These are phyloP conservation scores for Rhodosporidiobolus odoratus DNA, from an alignment of 768 basidiomycete species.

Conservation along the genomic window DNA sequence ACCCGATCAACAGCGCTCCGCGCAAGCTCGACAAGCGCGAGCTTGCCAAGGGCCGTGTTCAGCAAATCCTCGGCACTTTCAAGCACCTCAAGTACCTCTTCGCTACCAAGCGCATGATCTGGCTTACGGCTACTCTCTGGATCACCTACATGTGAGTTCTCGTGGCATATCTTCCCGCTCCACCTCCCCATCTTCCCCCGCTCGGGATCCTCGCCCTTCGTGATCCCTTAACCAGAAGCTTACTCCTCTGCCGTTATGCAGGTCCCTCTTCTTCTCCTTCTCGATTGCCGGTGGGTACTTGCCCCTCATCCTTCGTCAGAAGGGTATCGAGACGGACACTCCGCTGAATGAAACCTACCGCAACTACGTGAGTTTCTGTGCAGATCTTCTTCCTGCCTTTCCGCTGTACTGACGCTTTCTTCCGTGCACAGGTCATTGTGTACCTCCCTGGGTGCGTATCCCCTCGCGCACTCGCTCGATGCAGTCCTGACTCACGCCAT, in stretches of 20 bases:
- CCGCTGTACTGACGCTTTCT: not conserved
- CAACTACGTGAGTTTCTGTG: slow-evolving; percentile 22
- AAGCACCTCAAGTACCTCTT: slow-evolving; percentile 47
- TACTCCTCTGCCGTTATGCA: slow-evolving; percentile 3
- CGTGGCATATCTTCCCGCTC: too few relatives aligned
- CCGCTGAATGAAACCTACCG: slow-evolving; percentile 45
- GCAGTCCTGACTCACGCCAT: not conserved
- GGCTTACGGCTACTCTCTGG: slow-evolving; percentile 31
- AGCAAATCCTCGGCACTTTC: slow-evolving; percentile 30
- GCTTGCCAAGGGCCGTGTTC: slow-evolving; percentile 32
- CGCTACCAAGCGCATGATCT: slow-evolving; percentile 43
- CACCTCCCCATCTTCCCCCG: too few relatives aligned
- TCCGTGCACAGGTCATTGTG: not conserved
- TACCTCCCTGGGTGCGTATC: too few relatives aligned
- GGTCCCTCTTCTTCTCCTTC: slow-evolving; percentile 43
- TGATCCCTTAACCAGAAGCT: slow-evolving; percentile 17
- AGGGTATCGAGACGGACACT: slow-evolving; percentile 42
- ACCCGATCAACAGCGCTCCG: slow-evolving; percentile 15
- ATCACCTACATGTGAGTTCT: slow-evolving; percentile 41
- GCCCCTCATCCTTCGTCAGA: slow-evolving; percentile 46
- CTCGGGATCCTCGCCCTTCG: not conserved
- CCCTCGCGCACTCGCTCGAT: not conserved
- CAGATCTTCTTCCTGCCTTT: not conserved
- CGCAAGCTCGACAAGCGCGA: slow-evolving; percentile 19
- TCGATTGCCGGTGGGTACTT: slow-evolving; percentile 46